These are phyloP conservation scores for Eutypella sp. DNA, from an alignment of 2,329 filamentous ascomycete genomes.

Conservation along the genomic window DNA sequence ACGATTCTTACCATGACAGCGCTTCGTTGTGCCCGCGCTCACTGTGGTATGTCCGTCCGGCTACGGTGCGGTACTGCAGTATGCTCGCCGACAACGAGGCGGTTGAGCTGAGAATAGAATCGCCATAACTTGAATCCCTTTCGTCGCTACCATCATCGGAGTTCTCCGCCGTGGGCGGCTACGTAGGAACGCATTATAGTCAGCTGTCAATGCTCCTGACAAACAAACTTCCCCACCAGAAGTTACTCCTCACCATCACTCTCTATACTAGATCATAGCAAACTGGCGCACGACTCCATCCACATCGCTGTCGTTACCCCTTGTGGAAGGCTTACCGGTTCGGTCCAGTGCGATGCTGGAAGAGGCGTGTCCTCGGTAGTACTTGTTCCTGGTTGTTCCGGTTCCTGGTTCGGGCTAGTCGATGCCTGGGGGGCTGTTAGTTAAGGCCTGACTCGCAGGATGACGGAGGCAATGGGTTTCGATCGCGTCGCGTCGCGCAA, in stretches of 20 bases:
- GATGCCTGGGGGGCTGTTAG: not conserved
- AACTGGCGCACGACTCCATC: too few species aligned
- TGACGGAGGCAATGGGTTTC: too few species aligned
- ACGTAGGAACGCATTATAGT: conserved; percentile 9
- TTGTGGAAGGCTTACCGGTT: conserved; percentile 7
- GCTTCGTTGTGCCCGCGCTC: conserved; percentile 4
- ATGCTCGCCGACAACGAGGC: conserved; percentile 25
- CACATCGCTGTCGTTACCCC: too few species aligned
- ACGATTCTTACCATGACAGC: not conserved
- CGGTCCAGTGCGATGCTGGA: conserved; percentile 12
- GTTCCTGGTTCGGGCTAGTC: not conserved
- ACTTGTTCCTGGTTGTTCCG: not conserved
- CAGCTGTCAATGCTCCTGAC: conserved; percentile 4
- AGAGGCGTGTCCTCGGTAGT: not conserved
- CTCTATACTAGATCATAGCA: too few species aligned
- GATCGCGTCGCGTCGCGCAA: not conserved
- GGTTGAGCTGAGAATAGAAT: conserved; percentile 13
- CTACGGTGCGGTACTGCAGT: conserved; percentile 24
- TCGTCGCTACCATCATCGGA: not conserved
- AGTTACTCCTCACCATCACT: too few species aligned
- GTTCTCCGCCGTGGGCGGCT: not conserved
- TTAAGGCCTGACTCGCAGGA: not conserved
- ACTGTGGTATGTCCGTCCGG: conserved; percentile 25
- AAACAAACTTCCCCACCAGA: too few species aligned
- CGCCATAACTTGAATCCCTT: not conserved